Base-by-base conservation (phyloP, 805 yeast genomes). In the Kodamaea fukazawae region DNA sequence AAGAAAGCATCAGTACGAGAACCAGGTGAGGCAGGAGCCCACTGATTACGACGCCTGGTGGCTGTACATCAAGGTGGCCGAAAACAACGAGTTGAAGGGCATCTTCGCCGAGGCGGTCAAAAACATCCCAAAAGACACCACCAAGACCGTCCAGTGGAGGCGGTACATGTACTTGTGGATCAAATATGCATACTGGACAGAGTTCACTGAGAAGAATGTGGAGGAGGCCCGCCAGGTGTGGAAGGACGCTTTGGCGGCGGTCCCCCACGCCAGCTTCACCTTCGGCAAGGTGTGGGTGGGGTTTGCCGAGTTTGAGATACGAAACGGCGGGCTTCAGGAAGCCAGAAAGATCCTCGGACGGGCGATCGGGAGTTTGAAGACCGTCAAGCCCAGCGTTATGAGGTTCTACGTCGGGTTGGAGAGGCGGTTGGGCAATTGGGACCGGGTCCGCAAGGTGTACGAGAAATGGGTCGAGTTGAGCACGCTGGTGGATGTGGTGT, bases 21-120 rank as follows among this genome's bases (percentile, higher is more conserved):
- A 62, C 2, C 65, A 61, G 14, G 49, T 86, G 10, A 43, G 53
- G 5, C 48, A 53, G 8, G 66, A 75, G 38, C 81, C 87, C 1
- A 29, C 41, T 0, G 86, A 86, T 60, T 81, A 78, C 57, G 93
- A 85, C 51, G 63, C 79, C 0, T 90, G 98, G 97, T 89, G 96
- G 91, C 56, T 76, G 0, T 81, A 81, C 51, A 43, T 87, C 2
- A 67, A 74, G 9, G 54, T 86, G 16, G 50, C 79, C 9, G 73
- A 73, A 37, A 71, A 16, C 53, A 54, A 4, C 15, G 53, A 50
- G 14, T 43, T 9, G 53, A 20, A 6, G 5, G 7, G 8, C 5
- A 20, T 62, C 8, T 75, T 70, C 47, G 76, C 73, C 38, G 50
- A 64, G 7, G 78, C 86, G 0, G 53, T 79, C 2, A 41, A 57